Evolutionary conservation across 1,139 yeast genomes (phyloP).

Genomic region (Debaryomyces nepalensis): DNA sequence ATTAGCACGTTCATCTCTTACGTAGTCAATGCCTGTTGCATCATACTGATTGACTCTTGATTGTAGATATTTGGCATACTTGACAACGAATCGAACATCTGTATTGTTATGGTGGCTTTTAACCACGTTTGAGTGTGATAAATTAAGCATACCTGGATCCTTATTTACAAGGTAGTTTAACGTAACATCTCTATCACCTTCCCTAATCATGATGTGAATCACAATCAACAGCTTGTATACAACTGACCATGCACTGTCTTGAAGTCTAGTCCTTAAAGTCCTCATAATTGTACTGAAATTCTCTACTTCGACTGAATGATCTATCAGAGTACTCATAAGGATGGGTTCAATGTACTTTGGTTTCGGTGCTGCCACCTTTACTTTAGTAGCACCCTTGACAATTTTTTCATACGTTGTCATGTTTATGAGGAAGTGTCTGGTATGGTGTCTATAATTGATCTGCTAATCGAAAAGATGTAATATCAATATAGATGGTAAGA

Average conservation of each 20-base stretch:
- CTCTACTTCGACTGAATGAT: slow-evolving; percentile 47
- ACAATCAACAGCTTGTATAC: slow-evolving; percentile 86
- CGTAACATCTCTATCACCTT: slow-evolving; percentile 78
- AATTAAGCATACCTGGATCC: slow-evolving; percentile 60
- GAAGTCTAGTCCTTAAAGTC: slow-evolving; percentile 61
- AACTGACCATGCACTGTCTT: slow-evolving; percentile 87
- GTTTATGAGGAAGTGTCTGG: slow-evolving; percentile 1
- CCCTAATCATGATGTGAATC: slow-evolving; percentile 87
- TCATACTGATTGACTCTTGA: slow-evolving; percentile 72
- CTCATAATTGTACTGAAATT: slow-evolving; percentile 74
- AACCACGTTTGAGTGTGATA: slow-evolving; percentile 36
- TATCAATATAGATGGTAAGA: not conserved
- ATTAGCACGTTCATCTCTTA: slow-evolving; percentile 66
- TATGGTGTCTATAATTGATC: slow-evolving; percentile 3
- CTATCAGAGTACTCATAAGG: slow-evolving; percentile 68
- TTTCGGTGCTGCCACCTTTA: slow-evolving; percentile 94
- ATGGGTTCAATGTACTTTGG: slow-evolving; percentile 95
- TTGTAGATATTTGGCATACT: slow-evolving; percentile 74
- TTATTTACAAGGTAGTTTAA: slow-evolving; percentile 65
- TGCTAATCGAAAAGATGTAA: not conserved
- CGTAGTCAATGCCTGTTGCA: slow-evolving; percentile 72
- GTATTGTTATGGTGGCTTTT: slow-evolving; percentile 38
- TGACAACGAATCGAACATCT: slow-evolving; percentile 67
- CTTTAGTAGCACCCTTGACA: slow-evolving; percentile 54
- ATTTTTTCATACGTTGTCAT: slow-evolving; percentile 55